These are phyloP conservation scores for Trebouxia gelatinosa DNA, from an alignment of 163 green algal genomes.

Conservation along the genomic window DNA sequence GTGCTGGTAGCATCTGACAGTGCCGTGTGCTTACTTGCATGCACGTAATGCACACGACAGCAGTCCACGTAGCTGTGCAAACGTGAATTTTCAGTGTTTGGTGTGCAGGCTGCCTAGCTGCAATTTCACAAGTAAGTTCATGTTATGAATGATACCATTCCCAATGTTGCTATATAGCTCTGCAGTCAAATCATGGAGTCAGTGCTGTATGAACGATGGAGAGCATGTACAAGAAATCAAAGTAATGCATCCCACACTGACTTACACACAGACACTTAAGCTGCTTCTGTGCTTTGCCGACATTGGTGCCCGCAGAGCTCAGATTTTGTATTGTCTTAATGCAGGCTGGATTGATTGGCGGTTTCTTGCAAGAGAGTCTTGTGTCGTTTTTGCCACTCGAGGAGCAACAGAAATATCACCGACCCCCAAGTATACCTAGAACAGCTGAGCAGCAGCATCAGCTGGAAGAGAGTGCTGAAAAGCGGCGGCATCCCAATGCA, in stretches of 20 bases:
- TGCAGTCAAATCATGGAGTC: neutral
- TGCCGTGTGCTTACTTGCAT: no score
- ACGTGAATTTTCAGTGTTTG: neutral
- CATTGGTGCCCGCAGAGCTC: neutral
- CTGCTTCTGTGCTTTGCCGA: neutral
- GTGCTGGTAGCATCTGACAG: neutral
- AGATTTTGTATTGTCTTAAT: neutral
- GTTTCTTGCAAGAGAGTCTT: neutral
- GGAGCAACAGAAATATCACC: slow-evolving; percentile 1
- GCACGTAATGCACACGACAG: no score
- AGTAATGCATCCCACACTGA: neutral
- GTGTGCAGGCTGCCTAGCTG: no score
- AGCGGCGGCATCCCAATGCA: no score
- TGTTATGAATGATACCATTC: neutral
- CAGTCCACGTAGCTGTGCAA: neutral
- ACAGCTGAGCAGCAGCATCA: neutral
- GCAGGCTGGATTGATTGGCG: slow-evolving; percentile 2
- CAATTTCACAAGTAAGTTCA: neutral
- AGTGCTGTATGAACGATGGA: neutral
- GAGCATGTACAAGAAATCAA: neutral
- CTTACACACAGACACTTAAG: neutral
- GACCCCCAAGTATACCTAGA: slow-evolving; percentile 2
- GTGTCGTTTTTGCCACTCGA: neutral
- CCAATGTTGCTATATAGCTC: neutral
- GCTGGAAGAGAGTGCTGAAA: no score